A percentile compares a stretch with the other conserved stretches of the same genome.
Evolutionary conservation across 78 protist genomes (phyloP).

Genomic region (Dictyostelium purpureum): DNA sequence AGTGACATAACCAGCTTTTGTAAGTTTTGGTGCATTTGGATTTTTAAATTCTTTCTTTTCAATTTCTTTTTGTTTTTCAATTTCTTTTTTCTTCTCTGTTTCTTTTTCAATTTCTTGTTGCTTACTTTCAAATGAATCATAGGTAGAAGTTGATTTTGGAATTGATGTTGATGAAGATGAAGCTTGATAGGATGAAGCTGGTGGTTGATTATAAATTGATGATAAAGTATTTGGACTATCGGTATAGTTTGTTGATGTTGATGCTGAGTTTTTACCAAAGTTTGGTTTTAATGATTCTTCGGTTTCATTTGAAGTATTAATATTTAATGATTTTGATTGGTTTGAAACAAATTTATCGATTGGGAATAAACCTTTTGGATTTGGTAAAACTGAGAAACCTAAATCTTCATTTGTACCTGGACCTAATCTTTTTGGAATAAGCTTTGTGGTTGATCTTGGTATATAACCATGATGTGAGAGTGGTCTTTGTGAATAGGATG

Average conservation of each 20-base stretch:
- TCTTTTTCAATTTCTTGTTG: background rate
- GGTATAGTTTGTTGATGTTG: background rate
- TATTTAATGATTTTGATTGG: slow-evolving; percentile 24
- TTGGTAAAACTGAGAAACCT: slow-evolving; percentile 2
- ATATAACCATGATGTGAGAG: slow-evolving; percentile 34
- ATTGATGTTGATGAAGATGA: slow-evolving; percentile 2
- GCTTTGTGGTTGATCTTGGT: slow-evolving; percentile 38
- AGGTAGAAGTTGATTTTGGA: background rate
- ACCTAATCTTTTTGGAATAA: slow-evolving; percentile 26
- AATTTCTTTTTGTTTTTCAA: slow-evolving; percentile 1
- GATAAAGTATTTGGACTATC: background rate
- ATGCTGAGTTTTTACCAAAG: background rate
- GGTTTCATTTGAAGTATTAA: slow-evolving; percentile 51
- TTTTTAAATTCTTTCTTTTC: slow-evolving; percentile 2
- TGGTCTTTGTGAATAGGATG: slow-evolving; percentile 4
- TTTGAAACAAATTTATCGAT: slow-evolving; percentile 34
- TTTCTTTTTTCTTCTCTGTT: too few relatives aligned
- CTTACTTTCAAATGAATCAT: background rate
- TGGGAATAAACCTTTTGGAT: background rate
- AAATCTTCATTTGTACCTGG: background rate
- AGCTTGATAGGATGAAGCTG: background rate
- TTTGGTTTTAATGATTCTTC: slow-evolving; percentile 21
- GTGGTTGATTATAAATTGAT: background rate
- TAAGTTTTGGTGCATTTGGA: slow-evolving; percentile 66
- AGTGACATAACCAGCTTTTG: slow-evolving; percentile 1